Evolutionary conservation across 2,329 filamentous ascomycete species (phyloP).

Genomic region (Alternaria conjuncta): DNA sequence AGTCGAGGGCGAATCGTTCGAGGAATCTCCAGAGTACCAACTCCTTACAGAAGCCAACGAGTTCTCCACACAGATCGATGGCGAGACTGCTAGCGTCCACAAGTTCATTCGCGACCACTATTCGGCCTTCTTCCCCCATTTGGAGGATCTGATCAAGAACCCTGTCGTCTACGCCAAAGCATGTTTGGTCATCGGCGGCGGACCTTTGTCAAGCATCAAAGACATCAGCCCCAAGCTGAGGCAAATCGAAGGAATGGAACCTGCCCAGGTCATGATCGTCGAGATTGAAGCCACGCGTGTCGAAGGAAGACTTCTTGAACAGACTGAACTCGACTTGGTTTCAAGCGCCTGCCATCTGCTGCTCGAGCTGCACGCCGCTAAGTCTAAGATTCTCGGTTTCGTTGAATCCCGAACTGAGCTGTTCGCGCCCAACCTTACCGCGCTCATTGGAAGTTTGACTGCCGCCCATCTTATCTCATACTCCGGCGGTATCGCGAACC

Average conservation of each 20-base stretch:
- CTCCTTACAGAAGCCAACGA: slow-evolving; percentile 87
- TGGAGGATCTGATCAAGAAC: slow-evolving; percentile 88
- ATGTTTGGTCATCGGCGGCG: slow-evolving; percentile 90
- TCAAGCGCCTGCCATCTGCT: slow-evolving; percentile 84
- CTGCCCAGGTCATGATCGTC: slow-evolving; percentile 92
- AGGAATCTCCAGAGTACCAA: slow-evolving; percentile 91
- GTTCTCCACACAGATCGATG: slow-evolving; percentile 89
- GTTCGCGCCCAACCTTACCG: slow-evolving; percentile 92
- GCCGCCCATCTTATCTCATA: slow-evolving; percentile 97
- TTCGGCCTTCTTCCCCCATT: slow-evolving; percentile 88
- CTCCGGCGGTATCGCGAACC: slow-evolving; percentile 83
- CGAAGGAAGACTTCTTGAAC: slow-evolving; percentile 76
- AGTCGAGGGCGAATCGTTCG: slow-evolving; percentile 76
- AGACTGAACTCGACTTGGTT: slow-evolving; percentile 76
- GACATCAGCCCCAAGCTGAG: slow-evolving; percentile 77
- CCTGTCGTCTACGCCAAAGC: slow-evolving; percentile 95
- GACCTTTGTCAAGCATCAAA: slow-evolving; percentile 88
- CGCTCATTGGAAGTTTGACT: slow-evolving; percentile 87
- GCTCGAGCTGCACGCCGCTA: slow-evolving; percentile 84
- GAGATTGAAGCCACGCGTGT: slow-evolving; percentile 93
- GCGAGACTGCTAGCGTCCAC: slow-evolving; percentile 90
- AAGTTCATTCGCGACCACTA: slow-evolving; percentile 98
- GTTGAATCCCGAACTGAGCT: slow-evolving; percentile 97
- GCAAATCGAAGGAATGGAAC: slow-evolving; percentile 74
- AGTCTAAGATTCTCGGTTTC: slow-evolving; percentile 86